Percentiles rank a stretch among this genome's conserved stretches.
Evolutionary conservation across 768 basidiomycete genomes (phyloP).

Genomic region (Tulasnella sp.): DNA sequence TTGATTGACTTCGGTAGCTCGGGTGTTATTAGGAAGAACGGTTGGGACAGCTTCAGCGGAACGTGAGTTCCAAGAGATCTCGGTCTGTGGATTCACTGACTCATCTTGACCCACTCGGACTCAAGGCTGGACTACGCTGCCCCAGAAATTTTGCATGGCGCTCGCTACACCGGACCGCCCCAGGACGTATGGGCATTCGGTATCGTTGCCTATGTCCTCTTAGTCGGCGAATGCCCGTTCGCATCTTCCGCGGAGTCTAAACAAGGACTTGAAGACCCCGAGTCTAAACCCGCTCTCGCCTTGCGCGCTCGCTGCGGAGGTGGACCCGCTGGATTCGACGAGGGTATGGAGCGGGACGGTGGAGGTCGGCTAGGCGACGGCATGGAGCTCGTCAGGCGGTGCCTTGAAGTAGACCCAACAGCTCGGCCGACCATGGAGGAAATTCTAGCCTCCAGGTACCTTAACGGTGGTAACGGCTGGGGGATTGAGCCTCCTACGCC

Average conservation of each 20-base stretch:
- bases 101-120: neutral
- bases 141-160: constrained; percentile 92
- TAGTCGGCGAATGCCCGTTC: constrained; percentile 90
- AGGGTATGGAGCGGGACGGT: constrained; percentile 75
- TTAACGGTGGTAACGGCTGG: constrained; percentile 79
- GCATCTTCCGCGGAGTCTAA: constrained; percentile 88
- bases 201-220: constrained; percentile 91
- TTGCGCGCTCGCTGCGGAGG: constrained; percentile 32
- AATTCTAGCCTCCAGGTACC: constrained; percentile 74
- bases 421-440: constrained; percentile 83
- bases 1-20: constrained; percentile 97
- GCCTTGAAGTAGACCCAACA: constrained; percentile 72
- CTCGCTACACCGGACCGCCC: constrained; percentile 91
- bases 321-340: constrained; percentile 37
- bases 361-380: constrained; percentile 84
- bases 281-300: constrained; percentile 36
- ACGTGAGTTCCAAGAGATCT: constrained; percentile 56
- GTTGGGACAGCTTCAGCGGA: constrained; percentile 91
- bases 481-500: constrained; percentile 8
- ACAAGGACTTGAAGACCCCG: constrained; percentile 56
- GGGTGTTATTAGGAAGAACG: constrained; percentile 72
- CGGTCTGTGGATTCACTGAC: neutral
- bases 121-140: constrained; percentile 86
- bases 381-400: constrained; percentile 74
- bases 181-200: constrained; percentile 99